These are phyloP conservation scores for Colletotrichum tabaci DNA, from an alignment of 2,329 filamentous ascomycete species.

Conservation along the genomic window DNA sequence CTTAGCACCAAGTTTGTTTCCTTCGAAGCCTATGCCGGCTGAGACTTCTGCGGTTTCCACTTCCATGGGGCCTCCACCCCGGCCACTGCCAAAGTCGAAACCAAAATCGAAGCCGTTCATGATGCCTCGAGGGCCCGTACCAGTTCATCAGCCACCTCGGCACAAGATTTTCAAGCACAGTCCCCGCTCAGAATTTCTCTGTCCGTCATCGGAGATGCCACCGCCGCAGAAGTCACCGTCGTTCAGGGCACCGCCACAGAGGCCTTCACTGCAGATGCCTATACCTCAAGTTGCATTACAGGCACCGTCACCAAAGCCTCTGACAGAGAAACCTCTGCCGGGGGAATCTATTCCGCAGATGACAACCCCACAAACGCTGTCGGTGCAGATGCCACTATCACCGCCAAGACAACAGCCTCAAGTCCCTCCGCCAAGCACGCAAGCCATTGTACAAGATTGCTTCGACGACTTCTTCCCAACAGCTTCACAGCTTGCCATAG, in stretches of 20 bases:
- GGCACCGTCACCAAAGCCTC: neutral
- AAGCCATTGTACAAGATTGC: constrained; percentile 65
- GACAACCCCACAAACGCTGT: neutral
- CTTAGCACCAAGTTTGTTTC: neutral
- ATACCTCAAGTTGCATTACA: neutral
- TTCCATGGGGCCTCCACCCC: constrained; percentile 8
- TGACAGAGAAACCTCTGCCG: neutral
- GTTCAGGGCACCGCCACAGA: neutral
- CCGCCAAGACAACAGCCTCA: neutral
- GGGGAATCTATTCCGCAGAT: neutral
- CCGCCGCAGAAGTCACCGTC: neutral
- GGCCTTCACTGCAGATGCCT: neutral
- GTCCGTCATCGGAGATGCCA: neutral
- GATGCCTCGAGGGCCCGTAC: constrained; percentile 26
- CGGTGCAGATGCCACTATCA: neutral
- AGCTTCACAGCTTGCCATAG: constrained; percentile 69
- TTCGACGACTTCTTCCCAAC: constrained; percentile 70
- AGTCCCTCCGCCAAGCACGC: constrained; percentile 61
- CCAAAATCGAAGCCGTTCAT: constrained; percentile 37
- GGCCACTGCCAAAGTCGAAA: constrained; percentile 23
- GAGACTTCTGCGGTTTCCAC: neutral
- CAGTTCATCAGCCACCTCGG: constrained; percentile 5
- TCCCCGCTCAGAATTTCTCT: neutral
- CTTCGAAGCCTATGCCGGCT: neutral
- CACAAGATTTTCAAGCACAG: constrained; percentile 16